phyloP scores from a whole-genome alignment of 305 asterid species.

The Solanum hybrid region DNA sequence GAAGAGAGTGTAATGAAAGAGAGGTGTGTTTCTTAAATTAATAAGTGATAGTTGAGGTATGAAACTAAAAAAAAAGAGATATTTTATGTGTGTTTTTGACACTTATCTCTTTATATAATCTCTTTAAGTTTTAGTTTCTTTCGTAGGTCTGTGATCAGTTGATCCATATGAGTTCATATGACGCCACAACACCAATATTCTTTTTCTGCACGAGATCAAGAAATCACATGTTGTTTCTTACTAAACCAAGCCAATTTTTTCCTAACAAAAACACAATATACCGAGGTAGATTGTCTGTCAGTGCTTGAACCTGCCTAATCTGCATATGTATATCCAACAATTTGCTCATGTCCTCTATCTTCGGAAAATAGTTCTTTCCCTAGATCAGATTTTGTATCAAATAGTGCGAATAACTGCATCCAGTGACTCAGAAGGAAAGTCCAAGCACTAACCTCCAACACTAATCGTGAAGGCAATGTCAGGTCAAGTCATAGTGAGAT shows the following conservation, averaged over 20 bases:
- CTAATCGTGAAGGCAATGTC: neutral
- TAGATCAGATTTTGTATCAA: neutral
- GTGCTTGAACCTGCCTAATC: neutral
- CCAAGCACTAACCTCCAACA: neutral
- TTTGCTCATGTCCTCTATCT: neutral
- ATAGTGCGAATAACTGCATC: neutral
- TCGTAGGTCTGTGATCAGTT: neutral
- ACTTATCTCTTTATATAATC: neutral
- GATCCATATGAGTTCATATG: neutral
- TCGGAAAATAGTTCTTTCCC: neutral
- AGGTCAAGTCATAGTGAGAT: neutral
- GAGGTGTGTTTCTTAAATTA: too few relatives aligned
- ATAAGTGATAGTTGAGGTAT: too few relatives aligned
- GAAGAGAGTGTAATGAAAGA: too few relatives aligned
- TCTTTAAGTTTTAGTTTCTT: neutral
- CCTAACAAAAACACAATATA: neutral
- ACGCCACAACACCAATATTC: neutral
- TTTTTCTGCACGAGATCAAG: neutral
- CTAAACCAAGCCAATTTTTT: neutral
- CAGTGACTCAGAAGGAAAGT: neutral
- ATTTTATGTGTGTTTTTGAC: too few relatives aligned
- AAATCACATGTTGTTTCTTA: neutral
- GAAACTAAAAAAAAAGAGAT: too few relatives aligned
- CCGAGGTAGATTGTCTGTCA: neutral
- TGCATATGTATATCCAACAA: neutral